Percentiles rank a stretch among this genome's conserved stretches.
Conservation (phyloP, 768 basidiomycete species). For the Hydnum rufescens region DNA sequence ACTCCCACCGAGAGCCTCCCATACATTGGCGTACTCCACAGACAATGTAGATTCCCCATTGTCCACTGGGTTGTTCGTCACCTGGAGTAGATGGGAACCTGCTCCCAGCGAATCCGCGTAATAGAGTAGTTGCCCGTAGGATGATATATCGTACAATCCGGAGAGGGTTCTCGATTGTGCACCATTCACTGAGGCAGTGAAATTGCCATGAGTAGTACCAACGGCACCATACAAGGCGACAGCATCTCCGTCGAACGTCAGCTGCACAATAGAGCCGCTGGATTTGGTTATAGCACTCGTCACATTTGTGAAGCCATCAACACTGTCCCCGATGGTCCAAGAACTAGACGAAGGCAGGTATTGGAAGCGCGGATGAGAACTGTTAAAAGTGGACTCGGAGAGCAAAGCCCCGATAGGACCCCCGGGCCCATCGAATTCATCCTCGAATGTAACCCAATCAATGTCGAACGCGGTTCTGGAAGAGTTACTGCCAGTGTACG, state of each 20-base stretch:
- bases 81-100: not conserved
- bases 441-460: not conserved
- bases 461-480: not conserved
- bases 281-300: not conserved
- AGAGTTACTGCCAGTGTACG: not conserved
- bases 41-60: not conserved
- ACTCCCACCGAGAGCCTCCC: not conserved
- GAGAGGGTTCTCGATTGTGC: conserved; percentile 17
- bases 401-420: not conserved
- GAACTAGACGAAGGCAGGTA: not conserved
- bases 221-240: conserved; percentile 35
- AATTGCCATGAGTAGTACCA: conserved; percentile 30
- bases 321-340: not conserved
- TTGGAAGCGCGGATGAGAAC: not conserved
- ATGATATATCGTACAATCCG: conserved; percentile 10
- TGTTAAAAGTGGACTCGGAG: not conserved
- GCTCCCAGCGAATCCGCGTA: not conserved
- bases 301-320: not conserved
- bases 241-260: conserved; percentile 31
- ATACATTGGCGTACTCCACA: not conserved
- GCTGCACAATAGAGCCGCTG: conserved; percentile 23
- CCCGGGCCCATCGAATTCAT: not conserved
- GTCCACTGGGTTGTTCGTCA: not conserved
- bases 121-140: not conserved
- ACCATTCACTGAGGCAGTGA: conserved; percentile 28